These are phyloP conservation scores for Erigeron philadelphicus DNA, from an alignment of 140 eudicot genomes.

Conservation along the genomic window DNA sequence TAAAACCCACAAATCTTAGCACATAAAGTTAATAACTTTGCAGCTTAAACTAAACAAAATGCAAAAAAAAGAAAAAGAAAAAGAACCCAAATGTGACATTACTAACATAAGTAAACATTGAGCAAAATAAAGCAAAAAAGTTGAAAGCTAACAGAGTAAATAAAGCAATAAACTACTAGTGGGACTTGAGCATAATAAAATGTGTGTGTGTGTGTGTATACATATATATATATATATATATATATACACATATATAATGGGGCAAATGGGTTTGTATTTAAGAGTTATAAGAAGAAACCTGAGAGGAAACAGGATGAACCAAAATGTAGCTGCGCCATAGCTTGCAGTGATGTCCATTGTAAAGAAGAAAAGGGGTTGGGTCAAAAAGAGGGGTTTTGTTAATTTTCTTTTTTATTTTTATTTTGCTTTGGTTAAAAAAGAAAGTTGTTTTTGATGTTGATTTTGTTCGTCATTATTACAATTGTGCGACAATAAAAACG, in stretches of 20 bases:
- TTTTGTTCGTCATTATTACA: too few relatives aligned
- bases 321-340: conserved; percentile 19
- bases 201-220: neutral
- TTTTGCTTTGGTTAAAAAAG: too few relatives aligned
- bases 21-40: neutral
- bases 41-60: conserved; percentile 19
- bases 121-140: conserved; percentile 7
- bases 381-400: conserved; percentile 15
- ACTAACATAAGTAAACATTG: conserved; percentile 7
- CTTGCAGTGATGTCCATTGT: conserved; percentile 21
- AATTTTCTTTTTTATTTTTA: neutral
- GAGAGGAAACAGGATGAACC: conserved; percentile 23
- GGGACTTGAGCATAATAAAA: neutral
- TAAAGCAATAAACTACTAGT: conserved; percentile 8
- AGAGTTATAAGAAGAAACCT: conserved; percentile 1
- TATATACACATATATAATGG: conserved; percentile 10
- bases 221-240: neutral
- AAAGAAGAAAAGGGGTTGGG: conserved; percentile 18
- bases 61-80: conserved; percentile 7
- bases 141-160: neutral
- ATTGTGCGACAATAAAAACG: too few relatives aligned
- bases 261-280: neutral
- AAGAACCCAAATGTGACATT: conserved; percentile 12
- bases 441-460: too few relatives aligned
- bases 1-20: conserved; percentile 14